A percentile compares a stretch with the other conserved stretches of the same genome.
Conservation (phyloP, 768 basidiomycete genomes). For the Amanita brunnescens region DNA sequence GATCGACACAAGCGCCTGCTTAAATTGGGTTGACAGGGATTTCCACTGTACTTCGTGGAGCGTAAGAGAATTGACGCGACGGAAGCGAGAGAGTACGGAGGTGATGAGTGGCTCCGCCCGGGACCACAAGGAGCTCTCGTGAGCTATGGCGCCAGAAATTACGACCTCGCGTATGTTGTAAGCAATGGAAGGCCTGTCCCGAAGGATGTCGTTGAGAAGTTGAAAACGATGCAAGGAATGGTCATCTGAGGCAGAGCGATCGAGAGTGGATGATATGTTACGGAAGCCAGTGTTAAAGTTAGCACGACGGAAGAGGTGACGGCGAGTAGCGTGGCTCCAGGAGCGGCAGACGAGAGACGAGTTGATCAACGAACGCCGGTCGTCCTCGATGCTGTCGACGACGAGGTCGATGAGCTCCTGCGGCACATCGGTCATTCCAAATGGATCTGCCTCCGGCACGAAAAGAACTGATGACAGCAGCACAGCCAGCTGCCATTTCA, state of each 20-base stretch:
- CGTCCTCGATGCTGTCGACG: constrained; percentile 15
- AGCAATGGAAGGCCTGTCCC: constrained; percentile 9
- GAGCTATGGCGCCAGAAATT: constrained; percentile 7
- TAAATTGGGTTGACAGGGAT: constrained; percentile 4
- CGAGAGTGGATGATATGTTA: neutral
- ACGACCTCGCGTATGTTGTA: constrained; percentile 10
- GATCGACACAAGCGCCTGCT: constrained; percentile 3
- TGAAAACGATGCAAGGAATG: constrained; percentile 7
- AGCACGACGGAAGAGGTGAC: constrained; percentile 14
- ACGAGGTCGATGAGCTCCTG: constrained; percentile 19
- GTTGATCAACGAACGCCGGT: constrained; percentile 8
- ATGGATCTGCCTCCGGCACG: neutral
- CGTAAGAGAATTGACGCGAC: constrained; percentile 4
- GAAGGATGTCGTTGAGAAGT: constrained; percentile 8
- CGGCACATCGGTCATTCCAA: constrained; percentile 14
- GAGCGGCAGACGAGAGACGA: constrained; percentile 12
- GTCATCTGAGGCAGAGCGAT: neutral
- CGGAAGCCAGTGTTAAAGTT: constrained; percentile 11
- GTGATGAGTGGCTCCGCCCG: constrained; percentile 4
- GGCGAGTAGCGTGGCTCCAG: constrained; percentile 16
- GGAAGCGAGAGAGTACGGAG: constrained; percentile 6
- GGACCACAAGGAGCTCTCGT: constrained; percentile 4
- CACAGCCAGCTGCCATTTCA: neutral
- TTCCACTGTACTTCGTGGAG: constrained; percentile 12
- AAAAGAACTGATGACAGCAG: too few relatives aligned